A percentile compares a stretch with the other conserved stretches of the same genome.
These are phyloP conservation scores for Priceomyces haplophilus DNA, from an alignment of 805 yeast genomes.

Conservation along the genomic window DNA sequence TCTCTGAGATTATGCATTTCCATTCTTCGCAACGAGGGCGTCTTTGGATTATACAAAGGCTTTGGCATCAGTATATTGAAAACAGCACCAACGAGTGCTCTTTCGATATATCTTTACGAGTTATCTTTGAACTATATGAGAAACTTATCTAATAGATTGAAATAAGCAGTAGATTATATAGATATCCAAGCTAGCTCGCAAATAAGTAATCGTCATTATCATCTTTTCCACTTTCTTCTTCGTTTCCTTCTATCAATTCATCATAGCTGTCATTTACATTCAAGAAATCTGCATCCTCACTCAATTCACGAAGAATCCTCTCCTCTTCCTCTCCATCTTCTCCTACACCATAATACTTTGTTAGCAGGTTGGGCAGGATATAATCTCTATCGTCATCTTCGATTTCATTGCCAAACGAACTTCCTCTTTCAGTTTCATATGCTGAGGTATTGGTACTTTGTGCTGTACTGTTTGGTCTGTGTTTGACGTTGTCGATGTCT, in stretches of 20 bases:
- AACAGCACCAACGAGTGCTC: constrained; percentile 75
- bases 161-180: neutral
- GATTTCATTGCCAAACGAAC: constrained; percentile 10
- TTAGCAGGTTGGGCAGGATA: constrained; percentile 40
- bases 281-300: constrained; percentile 27
- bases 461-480: constrained; percentile 2
- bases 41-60: constrained; percentile 71
- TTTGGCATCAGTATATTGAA: constrained; percentile 66
- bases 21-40: constrained; percentile 57
- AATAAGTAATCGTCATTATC: constrained; percentile 35
- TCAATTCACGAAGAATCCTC: constrained; percentile 15
- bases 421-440: constrained; percentile 5
- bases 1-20: constrained; percentile 25
- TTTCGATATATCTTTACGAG: constrained; percentile 68
- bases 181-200: constrained; percentile 8
- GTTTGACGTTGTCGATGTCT: constrained; percentile 14
- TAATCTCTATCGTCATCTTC: constrained; percentile 34
- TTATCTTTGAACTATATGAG: constrained; percentile 18
- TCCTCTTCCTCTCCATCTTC: constrained; percentile 21
- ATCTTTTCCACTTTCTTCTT: constrained; percentile 14
- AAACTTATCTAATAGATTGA: constrained; percentile 2
- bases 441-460: constrained; percentile 11
- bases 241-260: constrained; percentile 10
- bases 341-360: constrained; percentile 25
- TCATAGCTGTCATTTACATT: constrained; percentile 22